phyloP scores from a whole-genome alignment of 306 rosid genomes.

The Cucurbita maxima region DNA sequence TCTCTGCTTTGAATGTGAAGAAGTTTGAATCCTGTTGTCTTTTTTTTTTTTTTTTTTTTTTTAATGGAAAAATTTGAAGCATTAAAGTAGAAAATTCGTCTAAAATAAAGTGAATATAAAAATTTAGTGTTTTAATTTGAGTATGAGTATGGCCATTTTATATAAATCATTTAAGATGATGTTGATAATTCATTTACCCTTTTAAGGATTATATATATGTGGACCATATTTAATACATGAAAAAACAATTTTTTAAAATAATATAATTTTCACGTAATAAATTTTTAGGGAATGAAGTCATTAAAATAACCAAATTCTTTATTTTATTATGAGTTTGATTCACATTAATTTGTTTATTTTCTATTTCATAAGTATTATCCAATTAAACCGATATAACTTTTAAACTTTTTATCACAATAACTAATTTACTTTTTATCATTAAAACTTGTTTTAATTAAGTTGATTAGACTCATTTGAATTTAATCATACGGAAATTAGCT shows the following conservation, averaged over 20 bases:
- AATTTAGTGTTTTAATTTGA: neutral
- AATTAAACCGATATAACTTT: neutral
- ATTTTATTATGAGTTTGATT: neutral
- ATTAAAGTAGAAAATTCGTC: neutral
- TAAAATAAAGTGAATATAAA: neutral
- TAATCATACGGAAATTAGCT: no score
- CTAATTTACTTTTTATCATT: no score
- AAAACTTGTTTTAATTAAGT: no score
- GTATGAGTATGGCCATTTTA: neutral
- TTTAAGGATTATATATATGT: neutral
- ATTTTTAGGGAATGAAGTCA: neutral
- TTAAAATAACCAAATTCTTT: neutral
- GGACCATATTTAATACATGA: neutral
- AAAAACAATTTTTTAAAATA: neutral
- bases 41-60: no score
- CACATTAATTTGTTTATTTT: neutral
- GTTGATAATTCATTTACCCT: neutral
- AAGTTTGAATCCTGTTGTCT: neutral
- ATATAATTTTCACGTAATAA: no score
- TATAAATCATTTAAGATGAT: neutral
- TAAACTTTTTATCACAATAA: no score
- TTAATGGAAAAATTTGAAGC: neutral
- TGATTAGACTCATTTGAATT: no score
- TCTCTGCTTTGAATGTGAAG: neutral
- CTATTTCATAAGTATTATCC: neutral